A percentile compares a stretch with the other conserved stretches of the same genome.
phyloP scores from a whole-genome alignment of 2,329 filamentous ascomycete species.

The Claviceps quebecensis region DNA sequence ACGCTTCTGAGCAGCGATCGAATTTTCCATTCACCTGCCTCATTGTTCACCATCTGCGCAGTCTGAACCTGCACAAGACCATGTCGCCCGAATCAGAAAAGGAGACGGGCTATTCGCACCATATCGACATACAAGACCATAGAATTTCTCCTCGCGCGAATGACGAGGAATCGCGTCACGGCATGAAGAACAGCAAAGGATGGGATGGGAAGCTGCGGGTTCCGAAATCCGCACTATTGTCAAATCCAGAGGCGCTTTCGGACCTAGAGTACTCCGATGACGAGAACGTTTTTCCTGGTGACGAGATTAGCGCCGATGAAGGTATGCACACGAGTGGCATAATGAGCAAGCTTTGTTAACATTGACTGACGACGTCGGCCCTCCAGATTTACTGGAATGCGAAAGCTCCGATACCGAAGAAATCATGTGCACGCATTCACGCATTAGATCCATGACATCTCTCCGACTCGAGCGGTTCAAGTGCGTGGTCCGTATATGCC shows the following conservation, averaged over 20 bases:
- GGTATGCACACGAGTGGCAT: constrained; percentile 30
- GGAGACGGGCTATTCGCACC: constrained; percentile 24
- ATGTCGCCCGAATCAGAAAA: constrained; percentile 20
- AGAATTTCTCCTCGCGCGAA: constrained; percentile 20
- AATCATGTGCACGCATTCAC: constrained; percentile 81
- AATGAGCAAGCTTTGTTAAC: not conserved
- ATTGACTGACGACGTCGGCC: constrained; percentile 9
- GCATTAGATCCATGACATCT: constrained; percentile 62
- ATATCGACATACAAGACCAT: constrained; percentile 36
- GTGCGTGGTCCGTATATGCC: constrained; percentile 62
- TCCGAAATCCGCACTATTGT: constrained; percentile 44
- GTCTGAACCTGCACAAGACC: not conserved
- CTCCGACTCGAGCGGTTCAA: constrained; percentile 75
- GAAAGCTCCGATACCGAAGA: constrained; percentile 53
- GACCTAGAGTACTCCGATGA: constrained; percentile 75
- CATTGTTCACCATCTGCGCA: not conserved
- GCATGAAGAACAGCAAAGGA: constrained; percentile 47
- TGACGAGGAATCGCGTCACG: constrained; percentile 31
- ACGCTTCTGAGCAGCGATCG: not conserved
- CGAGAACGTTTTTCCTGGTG: constrained; percentile 52
- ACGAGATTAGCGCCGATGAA: constrained; percentile 71
- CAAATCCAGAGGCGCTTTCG: constrained; percentile 69
- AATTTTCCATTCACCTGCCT: not conserved
- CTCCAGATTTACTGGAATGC: constrained; percentile 43
- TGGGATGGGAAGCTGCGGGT: constrained; percentile 78